Base-by-base conservation (phyloP, 352 stramenopile species). In the Globisporangium paroecandrum region DNA sequence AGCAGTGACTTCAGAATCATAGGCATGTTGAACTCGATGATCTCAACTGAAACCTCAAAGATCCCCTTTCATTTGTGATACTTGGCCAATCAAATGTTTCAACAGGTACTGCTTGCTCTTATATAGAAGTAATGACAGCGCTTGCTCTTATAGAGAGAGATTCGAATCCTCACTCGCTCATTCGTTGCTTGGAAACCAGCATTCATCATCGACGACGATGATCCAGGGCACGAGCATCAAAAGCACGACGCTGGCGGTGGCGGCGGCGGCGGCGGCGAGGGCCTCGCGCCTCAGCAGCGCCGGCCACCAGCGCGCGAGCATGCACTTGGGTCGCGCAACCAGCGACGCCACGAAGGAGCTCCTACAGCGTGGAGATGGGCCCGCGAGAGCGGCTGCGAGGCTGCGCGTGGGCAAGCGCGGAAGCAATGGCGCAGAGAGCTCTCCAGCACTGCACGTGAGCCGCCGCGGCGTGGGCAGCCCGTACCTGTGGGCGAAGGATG, bases 401-500 rank as follows among this genome's bases (percentile, higher is more conserved):
- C 72, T 89, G 38, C 80, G 79, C 22, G 63, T 87, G 8, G 75
- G 74, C 7, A 68, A 78, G 36, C 65, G 57, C 46, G 36, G 38
- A 71, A 29, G 70, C 53, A 62, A 34, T 75, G 63, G 54, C 9
- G 69, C 41, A 22, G 54, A 83, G 59, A 22, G 18, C 43, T 51
- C 43, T 51, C 43, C 43, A 51, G 70, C 43, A 47, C 34, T 76
- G 56, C 54, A 65, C 24, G 72, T 82, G 49, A 77, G 62, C 18
- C 77, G 60, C 18, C 70, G 77, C 60, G 85, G 80, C 22, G 70
- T 91, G n/a, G 85, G 83, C 3, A 89, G 83, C 29, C 75, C 85
- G 32, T 78, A 80, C 41, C 55, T 90, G 46, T 93, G 83, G 85
- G 77, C 80, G 12, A 89, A 87, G 60, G 82, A 93, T 25, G 74